Evolutionary conservation across 495 filamentous ascomycete genomes (phyloP), one percentile per base, ranked within the genome.

Genomic region (Podospora pseudoanserina): DNA sequence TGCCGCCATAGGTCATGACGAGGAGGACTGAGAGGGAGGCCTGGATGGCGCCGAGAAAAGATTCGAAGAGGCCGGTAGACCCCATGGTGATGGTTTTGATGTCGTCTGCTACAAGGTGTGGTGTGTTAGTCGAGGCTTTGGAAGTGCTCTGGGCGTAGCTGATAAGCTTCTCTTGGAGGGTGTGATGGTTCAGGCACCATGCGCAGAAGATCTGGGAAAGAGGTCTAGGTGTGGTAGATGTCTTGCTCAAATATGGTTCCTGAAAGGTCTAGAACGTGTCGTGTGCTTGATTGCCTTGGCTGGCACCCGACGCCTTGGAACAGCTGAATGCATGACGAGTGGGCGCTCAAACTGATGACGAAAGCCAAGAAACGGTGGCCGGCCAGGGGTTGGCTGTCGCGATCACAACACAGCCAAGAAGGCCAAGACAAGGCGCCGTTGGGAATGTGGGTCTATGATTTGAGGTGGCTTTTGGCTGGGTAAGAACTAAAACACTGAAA

Each of bases 31-130:
- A 89, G 32, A 92, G 72, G 32, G 84, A 86, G 28, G 90, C 90
- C 73, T 93, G 90, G 11, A 93, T 75, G 20, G 89, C 90, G 1
- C 88, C 89, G 2, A 92, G 70, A 67, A 92, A 90, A 26, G 89
- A 86, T 30, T 76, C 67, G 30, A 78, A 62, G n/a, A 80, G 71
- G 16, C 74, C 77, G 1, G 67, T 49, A 5, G 71, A 67, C 13
- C 64, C 64, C 73, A 75, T 75, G 56, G 2, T 58, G 65, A 56
- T n/a, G n/a, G 28, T 5, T 53, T 65, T 28, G 13, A 49, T 49
- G 13, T 49, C 9, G 7, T 49, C 15, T 49, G 39, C 39, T 49
- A 49, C 9, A 49, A 49, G 39, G 7, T 13, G 15, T 11, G 39
- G 7, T 16, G 39, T 16, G 39, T 49, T 49, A 49, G 55, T 58